Percentiles rank a stretch among this genome's conserved stretches.
phyloP scores from a whole-genome alignment of 495 filamentous ascomycete species.

The Hyaloscypha hepaticicola region DNA sequence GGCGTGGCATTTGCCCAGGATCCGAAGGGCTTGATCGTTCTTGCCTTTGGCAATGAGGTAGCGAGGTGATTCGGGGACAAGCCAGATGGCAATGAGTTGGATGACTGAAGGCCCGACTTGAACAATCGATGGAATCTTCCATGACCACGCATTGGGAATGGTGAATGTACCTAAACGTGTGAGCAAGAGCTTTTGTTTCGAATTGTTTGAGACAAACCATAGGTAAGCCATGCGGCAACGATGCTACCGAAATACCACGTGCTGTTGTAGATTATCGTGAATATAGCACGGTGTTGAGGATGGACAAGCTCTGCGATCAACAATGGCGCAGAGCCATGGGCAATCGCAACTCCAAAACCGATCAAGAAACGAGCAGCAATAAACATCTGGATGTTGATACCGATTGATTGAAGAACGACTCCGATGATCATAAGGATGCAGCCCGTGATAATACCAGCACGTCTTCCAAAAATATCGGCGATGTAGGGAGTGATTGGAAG shows the following conservation, averaged over 20 bases:
- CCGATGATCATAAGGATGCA: conserved; percentile 53
- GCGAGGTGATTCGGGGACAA: conserved; percentile 57
- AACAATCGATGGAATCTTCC: conserved; percentile 53
- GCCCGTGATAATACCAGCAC: conserved; percentile 52
- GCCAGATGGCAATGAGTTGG: conserved; percentile 52
- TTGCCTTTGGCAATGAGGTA: conserved; percentile 66
- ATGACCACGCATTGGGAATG: conserved; percentile 48
- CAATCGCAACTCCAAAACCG: conserved; percentile 48
- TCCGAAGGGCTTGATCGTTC: conserved; percentile 58
- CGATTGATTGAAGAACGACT: conserved; percentile 47
- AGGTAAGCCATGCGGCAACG: conserved; percentile 42
- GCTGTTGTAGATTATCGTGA: conserved; percentile 55
- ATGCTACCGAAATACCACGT: conserved; percentile 50
- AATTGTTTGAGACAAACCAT: not conserved
- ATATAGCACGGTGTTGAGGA: conserved; percentile 52
- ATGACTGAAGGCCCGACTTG: conserved; percentile 51
- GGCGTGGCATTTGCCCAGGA: conserved; percentile 58
- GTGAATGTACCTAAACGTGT: conserved; percentile 41
- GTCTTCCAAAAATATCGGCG: conserved; percentile 47
- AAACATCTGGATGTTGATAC: conserved; percentile 48
- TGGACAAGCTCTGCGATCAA: conserved; percentile 55
- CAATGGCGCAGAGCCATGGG: conserved; percentile 48
- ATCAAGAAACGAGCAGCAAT: conserved; percentile 40
- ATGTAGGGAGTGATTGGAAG: conserved; percentile 50
- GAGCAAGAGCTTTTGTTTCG: not conserved